These are phyloP conservation scores for Sphagnum fallax DNA, from an alignment of 228 moss, liverwort and hornwort species.

Conservation along the genomic window DNA sequence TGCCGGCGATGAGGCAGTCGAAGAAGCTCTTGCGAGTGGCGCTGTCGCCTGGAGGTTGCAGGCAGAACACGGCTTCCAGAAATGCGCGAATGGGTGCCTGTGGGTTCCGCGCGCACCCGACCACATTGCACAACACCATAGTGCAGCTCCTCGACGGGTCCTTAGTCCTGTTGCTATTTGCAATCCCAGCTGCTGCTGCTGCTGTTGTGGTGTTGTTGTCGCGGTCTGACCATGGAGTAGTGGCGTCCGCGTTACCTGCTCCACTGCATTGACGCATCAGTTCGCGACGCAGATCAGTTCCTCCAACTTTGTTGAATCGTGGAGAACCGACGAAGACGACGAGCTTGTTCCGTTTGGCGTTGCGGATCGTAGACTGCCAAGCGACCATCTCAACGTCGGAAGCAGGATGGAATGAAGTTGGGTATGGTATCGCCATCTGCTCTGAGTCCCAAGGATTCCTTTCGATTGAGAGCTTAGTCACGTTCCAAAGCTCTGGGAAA, in stretches of 20 bases:
- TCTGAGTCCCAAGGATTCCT: conserved; percentile 6
- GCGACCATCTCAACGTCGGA: conserved; percentile 24
- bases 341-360: conserved; percentile 12
- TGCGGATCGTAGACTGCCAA: conserved; percentile 30
- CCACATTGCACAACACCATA: conserved; percentile 15
- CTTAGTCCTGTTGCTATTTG: no score
- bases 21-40: conserved; percentile 50
- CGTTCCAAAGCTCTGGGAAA: conserved; percentile 25
- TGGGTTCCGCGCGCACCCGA: conserved; percentile 28
- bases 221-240: no score
- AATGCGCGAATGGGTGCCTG: conserved; percentile 22
- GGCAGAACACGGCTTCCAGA: conserved; percentile 35
- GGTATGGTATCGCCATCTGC: conserved; percentile 45
- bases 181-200: no score
- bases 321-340: conserved; percentile 36
- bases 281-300: conserved; percentile 15
- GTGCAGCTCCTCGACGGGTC: conserved; percentile 16
- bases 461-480: conserved; percentile 44
- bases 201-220: no score
- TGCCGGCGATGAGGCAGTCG: conserved; percentile 46
- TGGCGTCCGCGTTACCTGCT: background rate
- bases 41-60: conserved; percentile 57
- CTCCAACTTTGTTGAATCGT: conserved; percentile 11
- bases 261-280: conserved; percentile 30
- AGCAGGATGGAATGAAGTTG: conserved; percentile 49